phyloP scores from a whole-genome alignment of 345 rosid species.

The Murraya koenigii region DNA sequence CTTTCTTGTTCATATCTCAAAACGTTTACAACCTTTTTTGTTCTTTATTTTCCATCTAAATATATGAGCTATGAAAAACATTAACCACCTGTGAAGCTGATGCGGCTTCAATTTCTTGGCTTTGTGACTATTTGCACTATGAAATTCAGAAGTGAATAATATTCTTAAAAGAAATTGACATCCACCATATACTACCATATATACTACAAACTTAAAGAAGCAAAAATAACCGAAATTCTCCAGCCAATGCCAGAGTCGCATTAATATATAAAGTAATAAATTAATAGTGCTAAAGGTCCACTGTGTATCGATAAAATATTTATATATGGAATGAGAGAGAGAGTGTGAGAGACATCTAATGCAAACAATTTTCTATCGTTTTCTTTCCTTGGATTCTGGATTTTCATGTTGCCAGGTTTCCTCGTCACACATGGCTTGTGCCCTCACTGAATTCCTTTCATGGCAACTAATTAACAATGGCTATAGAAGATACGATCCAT shows the following conservation, averaged over 20 bases:
- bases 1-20: too few species aligned
- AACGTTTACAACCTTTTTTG: not conserved
- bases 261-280: not conserved
- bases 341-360: constrained; percentile 7
- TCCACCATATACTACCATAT: not conserved
- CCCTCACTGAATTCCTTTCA: not conserved
- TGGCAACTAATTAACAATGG: not conserved
- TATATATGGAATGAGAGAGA: constrained; percentile 17
- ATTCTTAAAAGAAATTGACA: constrained; percentile 17
- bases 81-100: not conserved
- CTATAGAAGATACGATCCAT: not conserved
- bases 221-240: constrained; percentile 14
- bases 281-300: constrained; percentile 25
- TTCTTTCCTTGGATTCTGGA: constrained; percentile 39
- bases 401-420: constrained; percentile 48
- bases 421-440: constrained; percentile 42
- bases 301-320: not conserved
- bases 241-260: constrained; percentile 31
- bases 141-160: constrained; percentile 1
- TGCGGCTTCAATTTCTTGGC: not conserved
- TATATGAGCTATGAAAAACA: not conserved
- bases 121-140: too few species aligned
- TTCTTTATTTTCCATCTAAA: not conserved
- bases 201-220: not conserved
- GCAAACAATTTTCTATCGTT: constrained; percentile 19